Conservation (phyloP, 2,329 filamentous ascomycete species). For the Phialophora verrucosa region DNA sequence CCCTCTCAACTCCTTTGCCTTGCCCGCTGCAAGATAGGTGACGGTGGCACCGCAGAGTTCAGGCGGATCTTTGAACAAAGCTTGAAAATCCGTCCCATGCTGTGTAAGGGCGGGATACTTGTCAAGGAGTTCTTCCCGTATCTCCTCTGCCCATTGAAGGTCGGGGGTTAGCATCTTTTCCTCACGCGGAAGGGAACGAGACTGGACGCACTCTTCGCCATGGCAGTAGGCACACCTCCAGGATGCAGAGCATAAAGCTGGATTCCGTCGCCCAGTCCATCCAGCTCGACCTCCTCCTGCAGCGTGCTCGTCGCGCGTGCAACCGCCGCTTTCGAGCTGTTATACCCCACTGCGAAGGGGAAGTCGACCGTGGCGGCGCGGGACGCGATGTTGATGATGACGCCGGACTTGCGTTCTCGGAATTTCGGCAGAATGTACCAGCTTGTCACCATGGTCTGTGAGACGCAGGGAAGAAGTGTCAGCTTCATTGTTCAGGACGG, state of each 20-base stretch:
- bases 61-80: constrained; percentile 31
- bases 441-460: constrained; percentile 25
- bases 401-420: constrained; percentile 25
- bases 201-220: constrained; percentile 22
- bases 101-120: constrained; percentile 19
- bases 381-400: constrained; percentile 32
- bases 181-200: background rate
- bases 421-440: constrained; percentile 23
- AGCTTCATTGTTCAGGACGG: background rate
- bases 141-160: constrained; percentile 12
- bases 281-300: constrained; percentile 32
- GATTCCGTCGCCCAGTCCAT: constrained; percentile 23
- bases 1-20: constrained; percentile 30
- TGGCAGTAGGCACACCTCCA: constrained; percentile 24
- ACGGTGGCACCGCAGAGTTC: constrained; percentile 32
- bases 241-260: constrained; percentile 32
- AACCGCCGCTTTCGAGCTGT: constrained; percentile 28
- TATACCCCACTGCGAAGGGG: constrained; percentile 30
- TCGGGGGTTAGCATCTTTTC: background rate
- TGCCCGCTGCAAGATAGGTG: constrained; percentile 28
- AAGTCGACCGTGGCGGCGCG: constrained; percentile 32
- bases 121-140: constrained; percentile 17
- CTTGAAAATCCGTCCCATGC: constrained; percentile 21
- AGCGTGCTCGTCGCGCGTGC: constrained; percentile 27
- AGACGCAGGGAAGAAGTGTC: background rate